Base-by-base conservation (phyloP, 2,329 filamentous ascomycete species). In the Colletotrichum costaricense region DNA sequence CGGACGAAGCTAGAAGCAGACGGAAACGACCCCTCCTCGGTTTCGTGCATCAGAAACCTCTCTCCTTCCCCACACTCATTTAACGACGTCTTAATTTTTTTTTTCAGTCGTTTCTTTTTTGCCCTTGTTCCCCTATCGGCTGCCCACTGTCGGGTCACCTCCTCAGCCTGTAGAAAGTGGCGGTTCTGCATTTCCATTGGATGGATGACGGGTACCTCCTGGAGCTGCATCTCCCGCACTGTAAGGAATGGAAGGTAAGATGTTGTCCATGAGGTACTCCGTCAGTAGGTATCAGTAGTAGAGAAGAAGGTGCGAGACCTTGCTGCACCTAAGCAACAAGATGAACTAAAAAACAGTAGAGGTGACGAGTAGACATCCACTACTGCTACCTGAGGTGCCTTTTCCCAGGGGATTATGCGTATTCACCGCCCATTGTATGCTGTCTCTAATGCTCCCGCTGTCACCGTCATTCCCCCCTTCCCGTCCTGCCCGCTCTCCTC, bases 61-160 rank as follows among this genome's bases (percentile, higher is more conserved):
- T 46, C n/a, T 59, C 28, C 63, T 74, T 74, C 63, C 72, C 72
- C 72, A 74, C 72, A 74, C 69, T 74, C 72, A 74, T 74, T 69
- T 49, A 64, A 72, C 69, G 64, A 42, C 55, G 55, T 68, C 54
- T 64, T 49, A 19, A 5, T 26, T 52, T 33, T 56, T 24, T 24
- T 56, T 56, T 28, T 33, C 42, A 22, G 14, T 63, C 42, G 42
- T 49, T 49, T 49, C 42, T 49, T 49, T 49, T 49, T 49, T 49
- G 19, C 42, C 42, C 19, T 49, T 49, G 42, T 16, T 49, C 16
- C 19, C 16, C 19, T 49, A n/a, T 26, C 16, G 57, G 19, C 11
- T 52, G n/a, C 46, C 62, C 62, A 33, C 22, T 26, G 35, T n/a
- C 22, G 49, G 38, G 38, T 42, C 38, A 42, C 49, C 30, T 49